Evolutionary conservation across 2,329 filamentous ascomycete genomes (phyloP), one percentile per base, ranked within the genome.

Genomic region (Pseudocercospora fijiensis): DNA sequence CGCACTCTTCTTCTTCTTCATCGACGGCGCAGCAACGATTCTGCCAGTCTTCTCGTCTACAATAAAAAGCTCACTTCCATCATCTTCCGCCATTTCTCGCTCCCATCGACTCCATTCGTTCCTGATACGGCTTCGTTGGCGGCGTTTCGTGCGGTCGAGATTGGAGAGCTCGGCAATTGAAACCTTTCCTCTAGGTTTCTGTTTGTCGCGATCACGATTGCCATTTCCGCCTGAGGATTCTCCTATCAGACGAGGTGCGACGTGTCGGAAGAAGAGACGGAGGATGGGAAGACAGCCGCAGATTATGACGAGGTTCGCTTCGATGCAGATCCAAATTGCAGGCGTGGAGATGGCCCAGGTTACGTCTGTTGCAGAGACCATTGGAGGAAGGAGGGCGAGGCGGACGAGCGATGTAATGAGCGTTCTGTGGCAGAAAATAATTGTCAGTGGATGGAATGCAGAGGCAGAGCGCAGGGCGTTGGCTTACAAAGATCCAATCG

Each of bases 231-330:
- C 61, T 13, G 47, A 53, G 37, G 26, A 45, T 45, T 67, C 63
- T 43, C 66, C 64, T 24, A 68, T 64, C 20, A 62, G 33, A 2
- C 64, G 59, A n/a, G 66, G 66, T 18, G 64, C 64, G 16, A 65
- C 64, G 55, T 68, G 63, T 26, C 60, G 62, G 57, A 65, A 58
- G 61, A 66, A 68, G 33, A 66, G 66, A 10, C 64, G 63, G 0
- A 68, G 30, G 45, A 64, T 63, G 13, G 66, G 66, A 1, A 68
- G 51, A 24, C 61, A 68, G 18, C 63, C 63, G 30, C 66, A 68
- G 45, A 68, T 66, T 18, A 66, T 59, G 26, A 68, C 62, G 27
- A 68, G 61, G 52, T 62, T 66, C n/a, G 55, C 66, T 47, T 68
- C 66, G 47, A 68, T 62, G 51, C 63, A 66, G 30, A 68, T 68